These are phyloP conservation scores for Hypoxylon sp. DNA, from an alignment of 2,329 filamentous ascomycete species.

Conservation along the genomic window DNA sequence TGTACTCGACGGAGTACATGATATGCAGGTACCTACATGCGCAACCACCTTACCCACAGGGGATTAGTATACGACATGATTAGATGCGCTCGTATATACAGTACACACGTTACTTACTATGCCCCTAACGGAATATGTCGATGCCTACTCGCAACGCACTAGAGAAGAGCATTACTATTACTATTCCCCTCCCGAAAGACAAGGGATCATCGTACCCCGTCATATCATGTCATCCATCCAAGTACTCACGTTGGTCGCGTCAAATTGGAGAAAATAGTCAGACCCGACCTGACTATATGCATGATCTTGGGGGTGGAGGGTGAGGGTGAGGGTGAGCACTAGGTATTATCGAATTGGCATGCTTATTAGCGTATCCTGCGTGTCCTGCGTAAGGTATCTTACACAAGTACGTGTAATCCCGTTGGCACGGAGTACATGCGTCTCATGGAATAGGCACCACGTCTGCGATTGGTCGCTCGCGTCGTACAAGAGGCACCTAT, in stretches of 20 bases:
- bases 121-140: neutral
- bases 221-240: constrained; percentile 42
- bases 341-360: constrained; percentile 38
- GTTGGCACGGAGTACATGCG: constrained; percentile 41
- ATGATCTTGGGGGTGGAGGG: constrained; percentile 27
- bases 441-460: constrained; percentile 28
- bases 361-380: constrained; percentile 28
- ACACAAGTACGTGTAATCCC: constrained; percentile 39
- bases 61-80: constrained; percentile 31
- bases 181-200: constrained; percentile 17
- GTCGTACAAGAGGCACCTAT: constrained; percentile 33
- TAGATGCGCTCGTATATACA: constrained; percentile 23
- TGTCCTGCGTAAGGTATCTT: constrained; percentile 8
- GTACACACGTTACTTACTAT: constrained; percentile 15
- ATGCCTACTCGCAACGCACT: neutral
- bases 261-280: constrained; percentile 37
- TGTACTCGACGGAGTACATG: constrained; percentile 16
- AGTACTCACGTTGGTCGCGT: constrained; percentile 31
- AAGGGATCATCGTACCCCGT: constrained; percentile 28
- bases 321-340: constrained; percentile 38
- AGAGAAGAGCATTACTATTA: constrained; percentile 11
- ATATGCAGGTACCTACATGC: constrained; percentile 24
- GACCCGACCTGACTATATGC: constrained; percentile 38
- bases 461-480: constrained; percentile 31
- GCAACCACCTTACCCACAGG: constrained; percentile 19